A percentile compares a stretch with the other conserved stretches of the same genome.
These are phyloP conservation scores for Pyrenopolyporus hunteri DNA, from an alignment of 495 filamentous ascomycete species.

Conservation along the genomic window DNA sequence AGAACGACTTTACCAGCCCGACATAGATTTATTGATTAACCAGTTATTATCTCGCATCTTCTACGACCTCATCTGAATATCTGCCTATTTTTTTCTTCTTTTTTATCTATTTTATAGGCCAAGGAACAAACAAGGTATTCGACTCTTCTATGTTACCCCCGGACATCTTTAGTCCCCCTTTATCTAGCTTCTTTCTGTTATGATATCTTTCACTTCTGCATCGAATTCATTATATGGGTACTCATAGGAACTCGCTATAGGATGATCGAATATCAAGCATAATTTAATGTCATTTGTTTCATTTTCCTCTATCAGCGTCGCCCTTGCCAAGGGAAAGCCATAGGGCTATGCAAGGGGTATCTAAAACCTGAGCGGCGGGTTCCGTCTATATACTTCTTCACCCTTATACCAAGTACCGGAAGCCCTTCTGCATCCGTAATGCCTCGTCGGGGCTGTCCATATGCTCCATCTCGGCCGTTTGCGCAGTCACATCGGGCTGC, in stretches of 20 bases:
- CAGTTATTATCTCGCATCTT: too few species aligned
- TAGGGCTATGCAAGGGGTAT: conserved; percentile 12
- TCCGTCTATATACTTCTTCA: neutral
- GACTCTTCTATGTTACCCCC: too few species aligned
- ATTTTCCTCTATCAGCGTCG: neutral
- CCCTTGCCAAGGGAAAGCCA: neutral
- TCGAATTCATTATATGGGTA: too few species aligned
- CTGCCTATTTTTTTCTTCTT: too few species aligned
- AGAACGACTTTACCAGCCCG: neutral
- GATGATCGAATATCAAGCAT: too few species aligned
- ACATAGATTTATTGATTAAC: neutral
- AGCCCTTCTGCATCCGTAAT: conserved; percentile 34
- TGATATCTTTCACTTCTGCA: too few species aligned
- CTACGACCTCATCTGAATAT: too few species aligned
- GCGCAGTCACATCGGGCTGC: conserved; percentile 32
- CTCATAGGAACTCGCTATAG: too few species aligned
- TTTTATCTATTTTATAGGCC: too few species aligned
- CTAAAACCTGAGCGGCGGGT: neutral
- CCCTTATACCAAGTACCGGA: conserved; percentile 36
- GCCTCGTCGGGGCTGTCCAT: conserved; percentile 34
- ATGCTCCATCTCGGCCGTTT: conserved; percentile 29
- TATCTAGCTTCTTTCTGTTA: too few species aligned
- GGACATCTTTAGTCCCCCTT: too few species aligned
- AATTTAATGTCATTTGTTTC: conserved; percentile 7
- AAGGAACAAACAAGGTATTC: too few species aligned